These are phyloP conservation scores for Puccinia triticina DNA, from an alignment of 1,284 basidiomycete species.

Conservation along the genomic window DNA sequence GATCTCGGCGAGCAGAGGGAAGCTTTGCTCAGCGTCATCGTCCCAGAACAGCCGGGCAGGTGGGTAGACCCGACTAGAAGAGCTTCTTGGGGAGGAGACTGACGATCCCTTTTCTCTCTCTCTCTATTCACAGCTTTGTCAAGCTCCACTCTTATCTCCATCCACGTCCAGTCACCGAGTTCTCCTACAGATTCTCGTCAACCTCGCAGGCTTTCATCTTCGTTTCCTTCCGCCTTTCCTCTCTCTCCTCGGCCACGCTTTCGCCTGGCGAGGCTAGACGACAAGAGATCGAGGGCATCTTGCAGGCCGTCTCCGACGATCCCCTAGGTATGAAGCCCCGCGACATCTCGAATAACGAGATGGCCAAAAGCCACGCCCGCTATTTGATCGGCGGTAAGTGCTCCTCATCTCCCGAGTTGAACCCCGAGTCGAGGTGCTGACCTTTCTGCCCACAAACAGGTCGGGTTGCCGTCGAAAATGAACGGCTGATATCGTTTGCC, in stretches of 20 bases:
- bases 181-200: conserved; percentile 84
- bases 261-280: conserved; percentile 63
- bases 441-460: conserved; percentile 63
- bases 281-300: conserved; percentile 71
- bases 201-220: conserved; percentile 77
- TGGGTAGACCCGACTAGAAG: conserved; percentile 60
- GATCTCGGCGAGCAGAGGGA: conserved; percentile 94
- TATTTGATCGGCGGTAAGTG: conserved; percentile 78
- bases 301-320: conserved; percentile 63
- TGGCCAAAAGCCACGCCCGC: conserved; percentile 90
- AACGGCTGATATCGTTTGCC: conserved; percentile 83
- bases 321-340: conserved; percentile 70
- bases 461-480: conserved; percentile 73
- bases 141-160: conserved; percentile 82
- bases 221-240: conserved; percentile 83
- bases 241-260: conserved; percentile 59
- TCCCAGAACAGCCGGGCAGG: conserved; percentile 90
- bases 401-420: not conserved
- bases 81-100: not conserved
- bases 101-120: no score
- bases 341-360: conserved; percentile 92
- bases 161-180: conserved; percentile 93
- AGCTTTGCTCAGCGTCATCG: conserved; percentile 85
- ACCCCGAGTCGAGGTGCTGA: no score
- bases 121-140: conserved; percentile 71